Base-by-base conservation (phyloP, 2,329 filamentous ascomycete species). In the Stachybotrys echinatus region DNA sequence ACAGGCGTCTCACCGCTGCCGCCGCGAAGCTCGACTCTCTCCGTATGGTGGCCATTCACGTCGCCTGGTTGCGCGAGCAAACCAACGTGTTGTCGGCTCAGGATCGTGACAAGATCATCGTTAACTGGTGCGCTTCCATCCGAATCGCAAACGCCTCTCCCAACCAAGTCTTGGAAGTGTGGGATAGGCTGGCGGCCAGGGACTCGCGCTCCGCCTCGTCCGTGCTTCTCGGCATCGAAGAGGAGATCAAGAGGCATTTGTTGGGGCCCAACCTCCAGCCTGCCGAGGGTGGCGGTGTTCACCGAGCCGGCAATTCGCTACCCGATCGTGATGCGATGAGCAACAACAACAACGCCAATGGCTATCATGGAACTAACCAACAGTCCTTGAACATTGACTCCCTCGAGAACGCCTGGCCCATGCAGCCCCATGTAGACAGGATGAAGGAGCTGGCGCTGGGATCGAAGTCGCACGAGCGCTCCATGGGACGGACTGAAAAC, bases 31-130 rank as follows among this genome's bases (percentile, higher is more conserved):
- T 65, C 12, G 31, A 52, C 2, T 2, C 34, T 6, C n/a, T 19
- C 8, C 57, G 48, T 42, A 54, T 58, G n/a, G 55, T 54, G 1
- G 58, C 56, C 6, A 56, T 66, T 23, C 64, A 59, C 38, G 52
- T 55, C 8, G 47, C 51, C 3, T 67, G 65, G 65, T 54, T 67
- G 7, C 48, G 55, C n/a, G 54, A 58, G n/a, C 55, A 56, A 20
- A 46, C 45, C 10, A 14, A 10, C 27, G 14, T 14, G 27, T 34
- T 8, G 27, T 14, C 10, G 27, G 27, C 10, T 14, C 10, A 34
- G 14, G 10, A 10, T 14, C 27, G 10, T 14, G 5, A 34, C 27
- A 8, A 34, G 10, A 34, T 34, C 27, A 34, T 34, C 27, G 14
- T 34, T 34, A 14, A 34, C 27, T 34, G 27, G 27, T 34, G 27